Evolutionary conservation across 164 flowering plant species (phyloP).

Genomic region (Vitis cinerea): DNA sequence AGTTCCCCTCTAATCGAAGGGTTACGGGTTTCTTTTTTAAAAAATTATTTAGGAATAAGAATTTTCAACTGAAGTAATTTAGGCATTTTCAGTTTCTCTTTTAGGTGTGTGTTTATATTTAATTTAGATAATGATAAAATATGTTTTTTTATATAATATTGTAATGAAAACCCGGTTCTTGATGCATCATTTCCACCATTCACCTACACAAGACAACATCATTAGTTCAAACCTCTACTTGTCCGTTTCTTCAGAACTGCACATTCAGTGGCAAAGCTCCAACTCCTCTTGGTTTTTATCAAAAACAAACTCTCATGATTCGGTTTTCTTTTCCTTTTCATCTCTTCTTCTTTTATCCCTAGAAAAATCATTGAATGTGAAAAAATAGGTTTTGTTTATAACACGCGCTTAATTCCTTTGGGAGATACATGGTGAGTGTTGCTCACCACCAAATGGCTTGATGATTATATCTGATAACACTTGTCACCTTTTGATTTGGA

Average conservation of each 20-base stretch:
- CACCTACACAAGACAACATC: conserved; percentile 73
- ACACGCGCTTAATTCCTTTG: conserved; percentile 35
- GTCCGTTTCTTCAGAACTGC: conserved; percentile 42
- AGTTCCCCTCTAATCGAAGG: too few relatives aligned
- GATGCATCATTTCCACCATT: conserved; percentile 73
- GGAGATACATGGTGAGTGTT: conserved; percentile 24
- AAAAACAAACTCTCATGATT: conserved; percentile 33
- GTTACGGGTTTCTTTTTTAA: too few relatives aligned
- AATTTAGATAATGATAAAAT: background rate
- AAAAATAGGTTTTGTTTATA: conserved; percentile 16
- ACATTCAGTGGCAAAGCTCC: conserved; percentile 17
- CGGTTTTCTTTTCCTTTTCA: conserved; percentile 25
- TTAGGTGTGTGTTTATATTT: too few relatives aligned
- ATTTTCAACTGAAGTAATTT: too few relatives aligned
- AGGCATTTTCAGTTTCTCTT: background rate
- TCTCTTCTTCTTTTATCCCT: background rate
- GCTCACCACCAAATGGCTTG: conserved; percentile 59
- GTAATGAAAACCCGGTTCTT: conserved; percentile 33
- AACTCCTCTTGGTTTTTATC: conserved; percentile 28
- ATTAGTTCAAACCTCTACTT: conserved; percentile 57
- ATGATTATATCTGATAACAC: conserved; percentile 54
- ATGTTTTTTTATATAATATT: background rate
- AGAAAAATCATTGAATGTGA: conserved; percentile 8
- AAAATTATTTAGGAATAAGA: too few relatives aligned
- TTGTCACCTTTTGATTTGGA: conserved; percentile 43